phyloP scores from a whole-genome alignment of 495 filamentous ascomycete genomes.

The Podospora appendiculata region DNA sequence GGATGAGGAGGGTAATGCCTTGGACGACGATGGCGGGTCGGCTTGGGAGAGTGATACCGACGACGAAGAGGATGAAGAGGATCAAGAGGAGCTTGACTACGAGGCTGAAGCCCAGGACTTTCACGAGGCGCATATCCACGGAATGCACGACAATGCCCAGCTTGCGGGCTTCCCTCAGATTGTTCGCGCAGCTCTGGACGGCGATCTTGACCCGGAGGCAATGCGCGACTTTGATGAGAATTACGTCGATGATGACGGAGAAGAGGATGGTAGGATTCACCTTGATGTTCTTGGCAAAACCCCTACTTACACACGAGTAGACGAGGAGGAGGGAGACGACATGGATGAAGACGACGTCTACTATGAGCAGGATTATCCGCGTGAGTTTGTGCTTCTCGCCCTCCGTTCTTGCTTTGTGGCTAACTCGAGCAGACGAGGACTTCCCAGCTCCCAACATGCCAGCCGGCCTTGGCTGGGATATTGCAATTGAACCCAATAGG shows the following conservation, averaged over 20 bases:
- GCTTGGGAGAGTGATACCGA: slow-evolving; percentile 52
- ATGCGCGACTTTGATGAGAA: slow-evolving; percentile 42
- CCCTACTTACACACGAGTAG: slow-evolving; percentile 21
- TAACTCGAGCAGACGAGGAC: slow-evolving; percentile 42
- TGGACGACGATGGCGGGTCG: slow-evolving; percentile 44
- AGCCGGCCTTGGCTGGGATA: slow-evolving; percentile 39
- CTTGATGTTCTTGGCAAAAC: no score
- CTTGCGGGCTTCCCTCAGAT: slow-evolving; percentile 46
- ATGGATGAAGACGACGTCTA: slow-evolving; percentile 56
- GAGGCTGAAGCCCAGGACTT: slow-evolving; percentile 38
- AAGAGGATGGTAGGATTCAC: slow-evolving; percentile 47
- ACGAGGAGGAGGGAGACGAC: slow-evolving; percentile 70
- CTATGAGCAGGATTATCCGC: slow-evolving; percentile 61
- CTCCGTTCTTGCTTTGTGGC: slow-evolving; percentile 9
- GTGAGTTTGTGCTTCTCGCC: slow-evolving; percentile 38
- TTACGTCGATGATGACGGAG: slow-evolving; percentile 58
- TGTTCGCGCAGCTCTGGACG: slow-evolving; percentile 53
- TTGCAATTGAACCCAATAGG: slow-evolving; percentile 29
- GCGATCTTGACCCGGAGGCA: slow-evolving; percentile 50
- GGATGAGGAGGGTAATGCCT: slow-evolving; percentile 44
- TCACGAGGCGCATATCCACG: slow-evolving; percentile 31
- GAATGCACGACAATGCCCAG: slow-evolving; percentile 28
- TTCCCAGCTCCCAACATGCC: slow-evolving; percentile 30
- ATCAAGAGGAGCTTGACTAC: slow-evolving; percentile 44
- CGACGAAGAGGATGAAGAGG: slow-evolving; percentile 46